Conservation (phyloP, 2,329 filamentous ascomycete genomes). For the Sporothrix protearum region DNA sequence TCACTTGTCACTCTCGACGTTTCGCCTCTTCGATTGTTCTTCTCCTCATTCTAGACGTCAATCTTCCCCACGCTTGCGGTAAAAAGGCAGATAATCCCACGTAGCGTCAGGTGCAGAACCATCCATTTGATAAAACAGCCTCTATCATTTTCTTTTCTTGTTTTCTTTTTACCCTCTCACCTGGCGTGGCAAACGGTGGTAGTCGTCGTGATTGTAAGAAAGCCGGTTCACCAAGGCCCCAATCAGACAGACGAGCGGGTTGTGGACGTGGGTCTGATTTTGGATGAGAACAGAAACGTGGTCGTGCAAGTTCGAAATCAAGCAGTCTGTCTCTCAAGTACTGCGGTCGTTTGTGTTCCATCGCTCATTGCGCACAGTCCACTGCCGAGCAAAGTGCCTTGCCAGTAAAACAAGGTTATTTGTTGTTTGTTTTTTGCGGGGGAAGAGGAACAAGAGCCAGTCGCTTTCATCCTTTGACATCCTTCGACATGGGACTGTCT, state of each 20-base stretch:
- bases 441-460: not conserved
- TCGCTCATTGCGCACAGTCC: not conserved
- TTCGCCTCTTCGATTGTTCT: not conserved
- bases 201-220: not conserved
- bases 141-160: not conserved
- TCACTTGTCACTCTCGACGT: not conserved
- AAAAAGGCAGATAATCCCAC: not conserved
- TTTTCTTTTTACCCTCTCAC: not conserved
- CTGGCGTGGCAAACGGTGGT: not conserved
- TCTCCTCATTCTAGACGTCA: conserved; percentile 1
- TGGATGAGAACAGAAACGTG: conserved; percentile 9
- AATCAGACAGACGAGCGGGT: not conserved
- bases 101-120: not conserved
- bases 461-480: not conserved
- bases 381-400: conserved; percentile 13
- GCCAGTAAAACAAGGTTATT: conserved; percentile 10
- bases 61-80: conserved; percentile 8
- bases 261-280: conserved; percentile 3
- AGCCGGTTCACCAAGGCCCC: not conserved
- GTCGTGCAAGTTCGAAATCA: conserved; percentile 11
- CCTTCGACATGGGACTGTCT: not conserved
- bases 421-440: conserved; percentile 3
- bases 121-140: not conserved
- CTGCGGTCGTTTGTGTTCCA: not conserved
- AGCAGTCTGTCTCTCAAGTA: too few species aligned